Evolutionary conservation across 1,284 basidiomycete species (phyloP).

Genomic region (Tilletia setariae): DNA sequence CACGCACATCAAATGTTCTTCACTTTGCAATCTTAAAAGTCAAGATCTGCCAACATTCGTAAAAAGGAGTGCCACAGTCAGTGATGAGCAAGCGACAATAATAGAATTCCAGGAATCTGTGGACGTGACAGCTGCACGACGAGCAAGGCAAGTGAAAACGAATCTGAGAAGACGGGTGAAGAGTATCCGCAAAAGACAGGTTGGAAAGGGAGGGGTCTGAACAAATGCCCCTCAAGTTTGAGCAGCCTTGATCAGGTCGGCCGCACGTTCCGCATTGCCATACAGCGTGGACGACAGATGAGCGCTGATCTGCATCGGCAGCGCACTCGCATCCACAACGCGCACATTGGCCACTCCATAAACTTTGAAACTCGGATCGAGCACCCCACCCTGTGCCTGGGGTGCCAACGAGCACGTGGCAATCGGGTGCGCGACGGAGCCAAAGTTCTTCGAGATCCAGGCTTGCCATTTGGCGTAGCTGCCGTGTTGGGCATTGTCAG

Average conservation of each 20-base stretch:
- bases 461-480: constrained; percentile 48
- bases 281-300: constrained; percentile 42
- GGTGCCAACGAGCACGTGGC: constrained; percentile 67
- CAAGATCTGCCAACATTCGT: too few relatives aligned
- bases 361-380: constrained; percentile 49
- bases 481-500: constrained; percentile 42
- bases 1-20: too few relatives aligned
- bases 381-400: constrained; percentile 62
- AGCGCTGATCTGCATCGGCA: constrained; percentile 38
- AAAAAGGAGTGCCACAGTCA: too few relatives aligned
- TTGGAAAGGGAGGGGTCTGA: too few relatives aligned
- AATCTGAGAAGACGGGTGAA: not conserved
- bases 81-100: too few relatives aligned
- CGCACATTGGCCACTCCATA: constrained; percentile 52
- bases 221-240: not conserved
- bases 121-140: too few relatives aligned
- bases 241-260: constrained; percentile 20
- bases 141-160: not conserved
- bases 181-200: too few relatives aligned
- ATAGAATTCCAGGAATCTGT: too few relatives aligned
- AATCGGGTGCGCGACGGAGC: constrained; percentile 62
- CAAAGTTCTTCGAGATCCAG: constrained; percentile 52
- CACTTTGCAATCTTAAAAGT: too few relatives aligned
- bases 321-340: constrained; percentile 41
- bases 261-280: constrained; percentile 40